Evolutionary conservation across 31 red algal genomes (phyloP).

Genomic region (Odonthalia washingtoniensis): DNA sequence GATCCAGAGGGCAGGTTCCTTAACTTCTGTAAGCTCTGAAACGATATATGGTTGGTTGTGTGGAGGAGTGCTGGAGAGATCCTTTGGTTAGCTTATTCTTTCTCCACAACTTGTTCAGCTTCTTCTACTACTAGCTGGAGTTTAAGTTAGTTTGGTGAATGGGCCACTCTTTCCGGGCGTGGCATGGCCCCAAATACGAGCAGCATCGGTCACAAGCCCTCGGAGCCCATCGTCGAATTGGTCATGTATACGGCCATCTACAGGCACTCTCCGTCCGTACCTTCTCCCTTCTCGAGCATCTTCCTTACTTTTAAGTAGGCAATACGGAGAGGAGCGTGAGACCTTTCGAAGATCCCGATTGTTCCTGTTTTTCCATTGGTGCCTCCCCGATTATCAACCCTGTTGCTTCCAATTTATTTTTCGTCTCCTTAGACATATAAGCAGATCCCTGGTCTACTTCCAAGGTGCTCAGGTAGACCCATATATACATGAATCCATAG

Average conservation of each 20-base stretch:
- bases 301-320: not conserved
- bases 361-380: not conserved
- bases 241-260: not conserved
- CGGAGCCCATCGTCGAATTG: not conserved
- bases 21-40: too few species aligned
- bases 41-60: not conserved
- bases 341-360: not conserved
- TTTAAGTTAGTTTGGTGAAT: not conserved
- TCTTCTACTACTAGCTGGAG: not conserved
- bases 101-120: not conserved
- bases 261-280: not conserved
- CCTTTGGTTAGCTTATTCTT: not conserved
- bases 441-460: not conserved
- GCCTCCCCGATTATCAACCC: not conserved
- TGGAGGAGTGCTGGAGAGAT: not conserved
- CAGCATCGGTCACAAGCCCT: not conserved
- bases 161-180: not conserved
- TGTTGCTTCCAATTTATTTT: not conserved
- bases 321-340: not conserved
- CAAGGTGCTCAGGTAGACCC: not conserved
- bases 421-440: not conserved
- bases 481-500: not conserved
- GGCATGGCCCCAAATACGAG: not conserved
- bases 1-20: too few species aligned
- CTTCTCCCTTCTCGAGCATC: not conserved